A percentile compares a stretch with the other conserved stretches of the same genome.
phyloP scores from a whole-genome alignment of 2,329 filamentous ascomycete species.

The Chrysosphaeria jannelii region DNA sequence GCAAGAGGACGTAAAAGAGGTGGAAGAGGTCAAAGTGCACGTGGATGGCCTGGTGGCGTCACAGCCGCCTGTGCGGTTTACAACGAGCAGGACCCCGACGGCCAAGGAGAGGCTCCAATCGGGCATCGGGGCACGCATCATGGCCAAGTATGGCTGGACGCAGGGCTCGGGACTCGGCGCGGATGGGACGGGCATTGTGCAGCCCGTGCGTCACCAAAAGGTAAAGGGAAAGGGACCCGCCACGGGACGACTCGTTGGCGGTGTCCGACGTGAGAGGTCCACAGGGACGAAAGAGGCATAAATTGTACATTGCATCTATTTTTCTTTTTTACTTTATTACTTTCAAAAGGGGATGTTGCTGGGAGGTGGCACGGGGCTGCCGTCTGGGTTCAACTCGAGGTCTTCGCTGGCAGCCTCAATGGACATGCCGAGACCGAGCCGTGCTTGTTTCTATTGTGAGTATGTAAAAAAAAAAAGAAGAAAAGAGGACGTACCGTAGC shows the following conservation, averaged over 20 bases:
- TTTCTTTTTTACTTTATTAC: slow-evolving; percentile 1
- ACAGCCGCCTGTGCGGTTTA: slow-evolving; percentile 47
- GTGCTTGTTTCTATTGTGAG: slow-evolving; percentile 53
- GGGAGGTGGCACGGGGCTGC: slow-evolving; percentile 17
- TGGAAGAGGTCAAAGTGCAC: too few relatives aligned
- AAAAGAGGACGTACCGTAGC: slow-evolving; percentile 42
- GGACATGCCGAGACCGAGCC: slow-evolving; percentile 79
- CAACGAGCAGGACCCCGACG: slow-evolving; percentile 4
- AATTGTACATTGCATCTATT: too few relatives aligned
- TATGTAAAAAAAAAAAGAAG: background rate
- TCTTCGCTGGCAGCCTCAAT: slow-evolving; percentile 67
- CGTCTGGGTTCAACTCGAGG: slow-evolving; percentile 58
- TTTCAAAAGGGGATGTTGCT: slow-evolving; percentile 35
- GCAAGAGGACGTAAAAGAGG: too few relatives aligned
- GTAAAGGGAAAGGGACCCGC: slow-evolving; percentile 47
- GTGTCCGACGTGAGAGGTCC: slow-evolving; percentile 21
- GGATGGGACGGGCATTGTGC: slow-evolving; percentile 51
- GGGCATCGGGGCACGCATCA: slow-evolving; percentile 62
- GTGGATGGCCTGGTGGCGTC: slow-evolving; percentile 31
- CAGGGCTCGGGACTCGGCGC: slow-evolving; percentile 71
- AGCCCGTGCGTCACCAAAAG: slow-evolving; percentile 69
- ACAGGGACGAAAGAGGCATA: slow-evolving; percentile 1
- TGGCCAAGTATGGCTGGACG: slow-evolving; percentile 84
- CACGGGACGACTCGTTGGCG: slow-evolving; percentile 44
- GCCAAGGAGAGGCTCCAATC: slow-evolving; percentile 25